Percentiles rank a stretch among this genome's conserved stretches.
phyloP scores from a whole-genome alignment of 2,329 filamentous ascomycete species.

The Sarocladium strictum region DNA sequence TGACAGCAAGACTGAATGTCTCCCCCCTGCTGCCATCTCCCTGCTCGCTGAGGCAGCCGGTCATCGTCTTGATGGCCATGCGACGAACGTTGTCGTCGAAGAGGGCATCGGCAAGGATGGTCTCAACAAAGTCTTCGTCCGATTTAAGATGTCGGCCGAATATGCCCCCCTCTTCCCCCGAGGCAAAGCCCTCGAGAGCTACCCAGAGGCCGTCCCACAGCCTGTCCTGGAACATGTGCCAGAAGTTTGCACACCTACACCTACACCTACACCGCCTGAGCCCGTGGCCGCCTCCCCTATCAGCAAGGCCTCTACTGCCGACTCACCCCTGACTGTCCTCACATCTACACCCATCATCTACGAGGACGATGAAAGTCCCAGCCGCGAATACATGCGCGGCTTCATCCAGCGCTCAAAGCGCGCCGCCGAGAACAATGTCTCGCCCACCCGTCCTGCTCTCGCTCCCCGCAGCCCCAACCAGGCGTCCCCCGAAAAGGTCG shows the following conservation, averaged over 20 bases:
- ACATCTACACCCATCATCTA: neutral
- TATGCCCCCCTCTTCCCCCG: constrained; percentile 2
- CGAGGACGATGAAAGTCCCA: constrained; percentile 4
- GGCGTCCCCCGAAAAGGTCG: neutral
- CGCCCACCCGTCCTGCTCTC: neutral
- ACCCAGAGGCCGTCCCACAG: neutral
- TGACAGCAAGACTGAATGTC: neutral
- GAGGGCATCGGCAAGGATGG: constrained; percentile 4
- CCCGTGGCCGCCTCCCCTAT: neutral
- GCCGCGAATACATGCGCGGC: constrained; percentile 2
- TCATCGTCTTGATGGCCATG: constrained; percentile 1
- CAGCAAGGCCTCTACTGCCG: neutral
- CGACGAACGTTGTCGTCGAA: neutral
- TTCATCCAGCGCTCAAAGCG: constrained; percentile 5
- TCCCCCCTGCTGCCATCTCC: constrained; percentile 1
- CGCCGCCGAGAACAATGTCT: neutral
- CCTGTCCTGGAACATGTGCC: neutral
- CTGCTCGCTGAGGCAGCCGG: constrained; percentile 3
- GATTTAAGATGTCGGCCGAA: constrained; percentile 6
- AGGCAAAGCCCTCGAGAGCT: neutral
- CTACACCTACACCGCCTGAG: neutral
- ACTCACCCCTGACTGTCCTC: neutral
- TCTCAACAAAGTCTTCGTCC: neutral
- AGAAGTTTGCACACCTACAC: too few relatives aligned
- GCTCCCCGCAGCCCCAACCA: constrained; percentile 3